phyloP scores from a whole-genome alignment of 2,329 filamentous ascomycete genomes.

The Exophiala oligosperma region DNA sequence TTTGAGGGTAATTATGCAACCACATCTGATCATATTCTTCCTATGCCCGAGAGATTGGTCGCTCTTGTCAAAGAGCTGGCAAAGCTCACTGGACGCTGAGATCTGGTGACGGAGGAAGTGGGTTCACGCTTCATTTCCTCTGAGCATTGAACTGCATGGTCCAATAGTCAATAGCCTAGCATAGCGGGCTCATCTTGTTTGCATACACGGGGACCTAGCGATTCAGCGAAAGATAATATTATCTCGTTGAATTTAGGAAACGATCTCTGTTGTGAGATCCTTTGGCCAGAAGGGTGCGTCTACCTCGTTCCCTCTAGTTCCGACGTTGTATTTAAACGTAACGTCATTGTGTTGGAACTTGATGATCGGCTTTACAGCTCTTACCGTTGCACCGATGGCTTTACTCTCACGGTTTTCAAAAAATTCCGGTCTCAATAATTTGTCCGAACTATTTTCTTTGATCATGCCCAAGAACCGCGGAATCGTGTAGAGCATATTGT shows the following conservation, averaged over 20 bases:
- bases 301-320: slow-evolving; percentile 52
- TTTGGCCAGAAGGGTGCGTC: slow-evolving; percentile 52
- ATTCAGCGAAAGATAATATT: no score
- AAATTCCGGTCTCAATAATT: slow-evolving; percentile 50
- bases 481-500: slow-evolving; percentile 47
- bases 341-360: slow-evolving; percentile 41
- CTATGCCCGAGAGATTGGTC: no score
- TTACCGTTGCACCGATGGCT: slow-evolving; percentile 41
- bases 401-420: slow-evolving; percentile 46
- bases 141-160: no score
- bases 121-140: no score
- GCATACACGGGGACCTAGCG: no score
- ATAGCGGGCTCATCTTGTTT: no score
- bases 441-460: slow-evolving; percentile 36
- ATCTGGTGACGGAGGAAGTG: no score
- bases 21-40: no score
- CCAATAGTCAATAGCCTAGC: no score
- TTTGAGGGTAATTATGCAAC: not conserved
- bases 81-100: no score
- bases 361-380: slow-evolving; percentile 47
- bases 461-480: slow-evolving; percentile 45
- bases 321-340: slow-evolving; percentile 48
- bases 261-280: slow-evolving; percentile 33
- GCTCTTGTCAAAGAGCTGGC: no score
- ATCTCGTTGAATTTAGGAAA: slow-evolving; percentile 1